Percentiles rank a stretch among this genome's conserved stretches.
Evolutionary conservation across 805 yeast genomes (phyloP).

Genomic region (Candida tammaniensis): DNA sequence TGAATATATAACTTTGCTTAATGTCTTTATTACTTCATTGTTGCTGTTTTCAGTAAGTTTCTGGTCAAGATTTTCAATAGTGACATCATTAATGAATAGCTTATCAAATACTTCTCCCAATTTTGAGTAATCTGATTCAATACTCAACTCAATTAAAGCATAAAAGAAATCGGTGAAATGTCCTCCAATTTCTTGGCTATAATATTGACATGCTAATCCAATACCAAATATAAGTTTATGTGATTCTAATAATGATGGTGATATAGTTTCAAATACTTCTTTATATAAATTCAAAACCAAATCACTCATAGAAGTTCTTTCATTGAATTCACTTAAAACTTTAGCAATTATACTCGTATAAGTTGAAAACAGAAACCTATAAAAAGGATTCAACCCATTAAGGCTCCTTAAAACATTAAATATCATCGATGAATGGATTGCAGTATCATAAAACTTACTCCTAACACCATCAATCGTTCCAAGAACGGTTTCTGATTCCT

Average conservation of each 20-base stretch:
- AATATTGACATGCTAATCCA: slow-evolving; percentile 27
- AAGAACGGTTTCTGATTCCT: slow-evolving; percentile 55
- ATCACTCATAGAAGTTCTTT: slow-evolving; percentile 11
- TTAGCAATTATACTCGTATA: slow-evolving; percentile 16
- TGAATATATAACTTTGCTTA: background rate
- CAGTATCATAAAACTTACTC: slow-evolving; percentile 50
- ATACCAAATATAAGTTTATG: slow-evolving; percentile 49
- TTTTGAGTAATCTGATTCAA: background rate
- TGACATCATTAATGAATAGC: slow-evolving; percentile 5
- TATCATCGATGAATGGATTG: slow-evolving; percentile 51
- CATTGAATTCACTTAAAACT: slow-evolving; percentile 18
- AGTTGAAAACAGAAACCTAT: slow-evolving; percentile 52
- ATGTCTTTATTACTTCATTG: slow-evolving; percentile 2
- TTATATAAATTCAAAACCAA: slow-evolving; percentile 40
- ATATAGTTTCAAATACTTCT: slow-evolving; percentile 43
- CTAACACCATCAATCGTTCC: slow-evolving; percentile 48
- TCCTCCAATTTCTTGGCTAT: slow-evolving; percentile 22
- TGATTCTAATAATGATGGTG: slow-evolving; percentile 43
- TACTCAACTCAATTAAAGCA: slow-evolving; percentile 3
- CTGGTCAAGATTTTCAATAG: background rate
- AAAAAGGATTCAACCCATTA: slow-evolving; percentile 45
- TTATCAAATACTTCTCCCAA: slow-evolving; percentile 1
- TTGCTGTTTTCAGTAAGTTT: slow-evolving; percentile 2
- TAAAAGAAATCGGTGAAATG: slow-evolving; percentile 17
- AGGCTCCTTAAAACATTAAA: slow-evolving; percentile 44